Evolutionary conservation across 2,329 filamentous ascomycete species (phyloP).

Genomic region (Bimuria novae-zelandiae): DNA sequence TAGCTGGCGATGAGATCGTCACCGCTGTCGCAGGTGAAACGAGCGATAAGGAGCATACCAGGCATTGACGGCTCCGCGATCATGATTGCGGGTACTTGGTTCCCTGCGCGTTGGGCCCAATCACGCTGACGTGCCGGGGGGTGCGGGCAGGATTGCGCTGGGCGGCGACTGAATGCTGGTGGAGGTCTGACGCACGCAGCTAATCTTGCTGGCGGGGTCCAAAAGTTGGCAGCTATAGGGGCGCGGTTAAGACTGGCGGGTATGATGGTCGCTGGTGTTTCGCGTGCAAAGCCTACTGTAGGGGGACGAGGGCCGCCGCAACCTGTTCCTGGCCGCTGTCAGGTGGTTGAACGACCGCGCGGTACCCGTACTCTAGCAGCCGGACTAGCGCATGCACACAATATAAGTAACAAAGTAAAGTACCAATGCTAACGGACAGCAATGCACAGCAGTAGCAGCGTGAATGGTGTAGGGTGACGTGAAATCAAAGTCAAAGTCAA

Average conservation of each 20-base stretch:
- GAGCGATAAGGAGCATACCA: conserved; percentile 44
- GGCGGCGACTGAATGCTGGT: conserved; percentile 17
- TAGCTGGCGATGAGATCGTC: conserved; percentile 35
- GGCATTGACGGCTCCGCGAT: conserved; percentile 49
- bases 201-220: conserved; percentile 18
- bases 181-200: conserved; percentile 26
- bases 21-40: conserved; percentile 41
- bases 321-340: conserved; percentile 12
- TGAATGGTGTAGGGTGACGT: background rate
- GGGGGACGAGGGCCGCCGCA: background rate
- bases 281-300: conserved; percentile 16
- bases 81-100: conserved; percentile 43
- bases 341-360: too few relatives aligned
- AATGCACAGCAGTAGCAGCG: background rate
- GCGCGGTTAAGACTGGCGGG: conserved; percentile 32
- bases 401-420: too few relatives aligned
- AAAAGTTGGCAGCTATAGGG: background rate
- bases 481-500: conserved; percentile 10
- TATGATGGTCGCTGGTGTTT: conserved; percentile 20
- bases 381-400: conserved; percentile 23
- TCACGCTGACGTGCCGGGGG: conserved; percentile 35
- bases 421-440: background rate
- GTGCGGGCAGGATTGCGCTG: conserved; percentile 21
- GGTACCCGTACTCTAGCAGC: too few relatives aligned
- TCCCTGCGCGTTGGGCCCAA: conserved; percentile 41